Evolutionary conservation across 352 stramenopile species (phyloP).

Genomic region (Blastocystis sp.): DNA sequence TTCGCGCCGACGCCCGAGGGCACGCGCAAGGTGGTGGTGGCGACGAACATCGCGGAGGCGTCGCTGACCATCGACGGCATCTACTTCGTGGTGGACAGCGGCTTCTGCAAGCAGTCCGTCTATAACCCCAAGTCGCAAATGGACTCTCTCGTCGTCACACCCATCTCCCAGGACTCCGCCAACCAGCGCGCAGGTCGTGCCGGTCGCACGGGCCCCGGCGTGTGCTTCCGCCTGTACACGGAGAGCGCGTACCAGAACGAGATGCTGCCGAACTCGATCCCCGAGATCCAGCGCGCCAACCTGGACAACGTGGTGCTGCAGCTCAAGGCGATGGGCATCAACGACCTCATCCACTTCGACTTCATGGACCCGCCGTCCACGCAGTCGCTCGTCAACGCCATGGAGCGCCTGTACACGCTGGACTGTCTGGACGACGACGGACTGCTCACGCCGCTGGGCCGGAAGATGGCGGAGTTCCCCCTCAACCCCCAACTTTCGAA

Average conservation of each 20-base stretch:
- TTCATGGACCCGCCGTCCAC: slow-evolving; percentile 98
- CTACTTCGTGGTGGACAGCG: slow-evolving; percentile 89
- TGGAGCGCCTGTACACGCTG: slow-evolving; percentile 95
- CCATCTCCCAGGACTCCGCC: slow-evolving; percentile 96
- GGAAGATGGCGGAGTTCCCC: slow-evolving; percentile 99
- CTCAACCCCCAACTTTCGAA: slow-evolving; percentile 98
- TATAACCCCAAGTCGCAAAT: slow-evolving; percentile 99
- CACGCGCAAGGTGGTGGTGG: slow-evolving; percentile 95
- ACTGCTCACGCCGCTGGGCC: slow-evolving; percentile 88
- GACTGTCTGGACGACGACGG: slow-evolving; percentile 96
- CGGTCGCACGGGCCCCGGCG: slow-evolving; percentile 95
- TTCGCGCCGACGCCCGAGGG: slow-evolving; percentile 92
- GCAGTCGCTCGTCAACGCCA: slow-evolving; percentile 92
- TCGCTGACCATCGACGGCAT: slow-evolving; percentile 98
- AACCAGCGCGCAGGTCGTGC: slow-evolving; percentile 93
- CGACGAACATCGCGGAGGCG: slow-evolving; percentile 99
- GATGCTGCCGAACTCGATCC: slow-evolving; percentile 95
- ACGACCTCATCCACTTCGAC: slow-evolving; percentile 97
- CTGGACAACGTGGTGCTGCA: slow-evolving; percentile 96
- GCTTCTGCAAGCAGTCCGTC: slow-evolving; percentile 92
- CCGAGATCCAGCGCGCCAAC: slow-evolving; percentile 98
- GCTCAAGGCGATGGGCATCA: slow-evolving; percentile 99
- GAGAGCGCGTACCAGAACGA: slow-evolving; percentile 93
- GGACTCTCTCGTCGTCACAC: slow-evolving; percentile 97
- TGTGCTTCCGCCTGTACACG: slow-evolving; percentile 99